phyloP scores from a whole-genome alignment of 164 flowering plant genomes.

The Aristolochia contorta region DNA sequence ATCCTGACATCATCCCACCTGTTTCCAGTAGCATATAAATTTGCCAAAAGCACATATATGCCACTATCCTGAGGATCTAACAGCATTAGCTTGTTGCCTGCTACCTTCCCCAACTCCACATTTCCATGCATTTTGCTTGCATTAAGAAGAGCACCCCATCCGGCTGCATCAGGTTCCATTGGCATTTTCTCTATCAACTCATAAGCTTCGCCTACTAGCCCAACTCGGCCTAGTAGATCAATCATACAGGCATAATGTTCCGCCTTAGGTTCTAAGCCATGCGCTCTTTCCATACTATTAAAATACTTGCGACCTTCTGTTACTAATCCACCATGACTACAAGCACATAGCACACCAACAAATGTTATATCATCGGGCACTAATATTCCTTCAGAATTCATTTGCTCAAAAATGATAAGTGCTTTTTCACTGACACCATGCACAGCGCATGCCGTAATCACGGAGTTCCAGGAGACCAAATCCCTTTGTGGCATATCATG shows the following conservation, averaged over 20 bases:
- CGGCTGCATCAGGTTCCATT: constrained; percentile 37
- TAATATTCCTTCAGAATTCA: constrained; percentile 17
- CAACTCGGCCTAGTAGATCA: constrained; percentile 41
- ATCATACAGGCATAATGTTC: constrained; percentile 54
- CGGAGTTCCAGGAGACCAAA: constrained; percentile 50
- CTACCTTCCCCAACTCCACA: constrained; percentile 37
- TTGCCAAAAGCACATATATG: constrained; percentile 32
- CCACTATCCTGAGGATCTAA: constrained; percentile 48
- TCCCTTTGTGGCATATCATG: constrained; percentile 23
- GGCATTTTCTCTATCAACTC: constrained; percentile 37
- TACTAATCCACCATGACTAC: constrained; percentile 42
- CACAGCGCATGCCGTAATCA: constrained; percentile 37
- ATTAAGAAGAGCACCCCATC: constrained; percentile 60
- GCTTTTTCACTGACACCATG: constrained; percentile 40
- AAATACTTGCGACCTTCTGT: constrained; percentile 28
- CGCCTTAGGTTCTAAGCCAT: constrained; percentile 28
- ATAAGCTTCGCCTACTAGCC: constrained; percentile 35
- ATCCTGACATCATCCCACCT: constrained; percentile 46
- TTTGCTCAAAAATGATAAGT: constrained; percentile 27
- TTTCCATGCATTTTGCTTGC: constrained; percentile 39
- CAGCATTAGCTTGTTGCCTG: constrained; percentile 27
- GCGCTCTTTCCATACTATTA: constrained; percentile 20
- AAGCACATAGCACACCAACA: constrained; percentile 44
- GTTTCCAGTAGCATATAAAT: constrained; percentile 26
- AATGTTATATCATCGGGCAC: constrained; percentile 43